Base-by-base conservation (phyloP, 768 basidiomycete genomes). In the Russula abietina region DNA sequence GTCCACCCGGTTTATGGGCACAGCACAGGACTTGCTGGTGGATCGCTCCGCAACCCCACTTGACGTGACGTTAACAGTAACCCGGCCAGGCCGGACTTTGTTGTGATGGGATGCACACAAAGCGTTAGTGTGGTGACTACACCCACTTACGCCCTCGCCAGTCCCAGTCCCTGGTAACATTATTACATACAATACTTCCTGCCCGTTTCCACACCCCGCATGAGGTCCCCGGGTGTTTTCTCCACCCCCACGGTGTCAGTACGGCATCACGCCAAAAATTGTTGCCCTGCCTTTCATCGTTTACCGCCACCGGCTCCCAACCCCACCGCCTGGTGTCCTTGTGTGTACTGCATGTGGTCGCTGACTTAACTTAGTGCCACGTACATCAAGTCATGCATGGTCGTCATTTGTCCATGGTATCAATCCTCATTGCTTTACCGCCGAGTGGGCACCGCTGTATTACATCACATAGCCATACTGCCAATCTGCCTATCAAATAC, bases 381-480 rank as follows among this genome's bases (percentile, higher is more conserved):
- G 24, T 55, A 32, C 54, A 19, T 28, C 17, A 26, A 10, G 33
- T 32, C 38, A 60, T 32, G 9, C 30, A n/a, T 32, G 9, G 36
- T 26, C 48, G 56, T 52, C 51, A 45, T 38, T 6, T 24, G 41
- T 54, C 28, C 41, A 45, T 32, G 46, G 57, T 33, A 28, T 38
- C 11, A 24, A 26, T 33, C 22, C 36, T 24, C 55, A 49, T 41
- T 41, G 19, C 55, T 56, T 57, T 46, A 49, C 61, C 49, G 12
- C 61, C 55, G 61, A 57, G 49, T 36, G 39, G 24, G 32, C 24
- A 43, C 32, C 17, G 43, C 57, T 32, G 19, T 36, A 53, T 62
- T 22, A 62, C 38, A 61, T 56, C 55, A 61, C 55, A 57, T 51
- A 43, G 51, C 19, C 32, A 22, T 16, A 41, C 33, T 22, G 17